These are phyloP conservation scores for Aristolochia fimbriata DNA, from an alignment of 164 flowering plant genomes.

Conservation along the genomic window DNA sequence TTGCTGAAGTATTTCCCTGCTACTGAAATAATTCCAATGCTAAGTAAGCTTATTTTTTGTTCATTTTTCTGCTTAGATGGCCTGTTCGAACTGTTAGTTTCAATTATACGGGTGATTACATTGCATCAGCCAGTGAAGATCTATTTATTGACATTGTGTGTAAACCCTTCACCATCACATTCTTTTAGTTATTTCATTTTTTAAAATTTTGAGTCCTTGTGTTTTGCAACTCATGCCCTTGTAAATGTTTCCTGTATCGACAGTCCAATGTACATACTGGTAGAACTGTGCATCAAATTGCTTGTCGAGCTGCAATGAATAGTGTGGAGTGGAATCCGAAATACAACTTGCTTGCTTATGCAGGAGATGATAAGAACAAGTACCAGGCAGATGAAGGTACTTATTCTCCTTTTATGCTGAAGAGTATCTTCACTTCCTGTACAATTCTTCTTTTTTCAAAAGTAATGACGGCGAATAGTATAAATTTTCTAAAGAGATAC, in stretches of 20 bases:
- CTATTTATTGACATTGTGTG: slow-evolving; percentile 87
- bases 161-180: background rate
- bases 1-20: too few species aligned
- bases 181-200: background rate
- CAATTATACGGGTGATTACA: slow-evolving; percentile 81
- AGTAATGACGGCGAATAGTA: too few species aligned
- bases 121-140: slow-evolving; percentile 99
- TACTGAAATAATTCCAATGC: background rate
- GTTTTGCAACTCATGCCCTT: slow-evolving; percentile 2
- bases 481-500: too few species aligned
- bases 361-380: slow-evolving; percentile 96
- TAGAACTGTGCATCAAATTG: slow-evolving; percentile 83
- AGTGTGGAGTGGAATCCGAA: slow-evolving; percentile 99
- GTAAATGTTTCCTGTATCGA: slow-evolving; percentile 9
- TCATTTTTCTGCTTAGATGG: slow-evolving; percentile 46
- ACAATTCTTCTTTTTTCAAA: too few species aligned
- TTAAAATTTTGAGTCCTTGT: background rate
- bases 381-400: slow-evolving; percentile 93
- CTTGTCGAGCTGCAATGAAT: slow-evolving; percentile 94
- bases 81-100: slow-evolving; percentile 97
- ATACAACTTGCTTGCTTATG: slow-evolving; percentile 81
- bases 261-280: slow-evolving; percentile 88
- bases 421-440: background rate
- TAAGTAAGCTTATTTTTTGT: slow-evolving; percentile 3
- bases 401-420: background rate